These are phyloP conservation scores for Gaeumannomyces tritici DNA, from an alignment of 2,329 filamentous ascomycete species.

Conservation along the genomic window DNA sequence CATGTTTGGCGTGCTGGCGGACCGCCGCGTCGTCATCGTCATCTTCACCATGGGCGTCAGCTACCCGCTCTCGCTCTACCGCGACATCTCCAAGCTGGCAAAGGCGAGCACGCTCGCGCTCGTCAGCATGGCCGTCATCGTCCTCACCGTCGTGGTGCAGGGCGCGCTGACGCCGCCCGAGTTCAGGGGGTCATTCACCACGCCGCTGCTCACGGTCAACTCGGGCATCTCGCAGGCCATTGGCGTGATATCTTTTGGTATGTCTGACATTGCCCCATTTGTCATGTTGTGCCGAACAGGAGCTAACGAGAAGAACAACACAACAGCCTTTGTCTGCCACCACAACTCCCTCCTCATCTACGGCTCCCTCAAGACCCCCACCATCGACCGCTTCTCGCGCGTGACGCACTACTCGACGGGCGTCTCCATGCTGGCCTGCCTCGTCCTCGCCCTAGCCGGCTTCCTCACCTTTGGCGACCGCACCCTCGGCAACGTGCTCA, in stretches of 20 bases:
- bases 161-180: conserved; percentile 64
- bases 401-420: conserved; percentile 92
- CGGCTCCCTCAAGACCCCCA: conserved; percentile 86
- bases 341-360: conserved; percentile 98
- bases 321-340: conserved; percentile 58
- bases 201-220: conserved; percentile 68
- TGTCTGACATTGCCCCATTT: conserved; percentile 12
- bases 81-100: conserved; percentile 95
- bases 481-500: conserved; percentile 91
- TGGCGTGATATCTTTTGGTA: conserved; percentile 95
- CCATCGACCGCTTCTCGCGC: conserved; percentile 84
- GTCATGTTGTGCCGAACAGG: too few species aligned
- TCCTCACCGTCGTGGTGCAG: conserved; percentile 80
- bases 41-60: conserved; percentile 79
- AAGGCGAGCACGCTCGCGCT: conserved; percentile 92
- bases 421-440: conserved; percentile 84
- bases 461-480: conserved; percentile 90
- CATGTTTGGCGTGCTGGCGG: conserved; percentile 72
- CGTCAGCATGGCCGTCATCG: conserved; percentile 85
- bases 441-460: conserved; percentile 77
- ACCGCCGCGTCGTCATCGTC: conserved; percentile 78
- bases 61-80: conserved; percentile 84
- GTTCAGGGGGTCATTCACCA: conserved; percentile 60
- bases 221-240: conserved; percentile 89
- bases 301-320: not conserved